Percentiles rank a stretch among this genome's conserved stretches.
Conservation (phyloP, 148 eudicot genomes). For the Dysphania ambrosioides region DNA sequence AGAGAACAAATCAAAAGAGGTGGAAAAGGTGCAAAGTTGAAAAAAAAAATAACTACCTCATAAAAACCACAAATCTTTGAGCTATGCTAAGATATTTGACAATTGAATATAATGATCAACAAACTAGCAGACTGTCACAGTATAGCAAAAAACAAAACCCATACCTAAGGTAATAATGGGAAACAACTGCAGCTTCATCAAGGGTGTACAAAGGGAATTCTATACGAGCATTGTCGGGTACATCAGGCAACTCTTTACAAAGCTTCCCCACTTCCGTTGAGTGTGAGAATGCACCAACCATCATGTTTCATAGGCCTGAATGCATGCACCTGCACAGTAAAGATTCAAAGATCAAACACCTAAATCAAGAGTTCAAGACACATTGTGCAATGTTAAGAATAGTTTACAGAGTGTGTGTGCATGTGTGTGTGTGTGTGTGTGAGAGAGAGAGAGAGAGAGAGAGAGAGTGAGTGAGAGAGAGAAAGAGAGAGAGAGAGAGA, state of each 20-base stretch:
- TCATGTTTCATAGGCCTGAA: constrained; percentile 96
- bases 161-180: constrained; percentile 89
- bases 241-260: constrained; percentile 78
- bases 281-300: constrained; percentile 98
- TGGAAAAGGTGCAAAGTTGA: background rate
- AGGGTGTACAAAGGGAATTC: constrained; percentile 64
- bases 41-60: background rate
- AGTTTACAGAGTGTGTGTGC: too few relatives aligned
- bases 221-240: constrained; percentile 71
- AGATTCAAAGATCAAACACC: background rate
- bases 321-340: constrained; percentile 64
- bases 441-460: background rate
- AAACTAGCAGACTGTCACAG: background rate
- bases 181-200: constrained; percentile 87
- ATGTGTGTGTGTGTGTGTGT: too few relatives aligned
- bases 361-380: background rate
- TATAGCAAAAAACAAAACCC: constrained; percentile 10
- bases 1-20: background rate
- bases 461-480: background rate
- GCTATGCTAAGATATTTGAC: background rate
- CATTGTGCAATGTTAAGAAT: background rate
- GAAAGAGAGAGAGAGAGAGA: background rate
- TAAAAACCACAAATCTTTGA: background rate
- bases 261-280: constrained; percentile 96
- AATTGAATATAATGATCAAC: background rate